Conservation (phyloP, 73 alveolate genomes). For the Paramecium primaurelia region DNA sequence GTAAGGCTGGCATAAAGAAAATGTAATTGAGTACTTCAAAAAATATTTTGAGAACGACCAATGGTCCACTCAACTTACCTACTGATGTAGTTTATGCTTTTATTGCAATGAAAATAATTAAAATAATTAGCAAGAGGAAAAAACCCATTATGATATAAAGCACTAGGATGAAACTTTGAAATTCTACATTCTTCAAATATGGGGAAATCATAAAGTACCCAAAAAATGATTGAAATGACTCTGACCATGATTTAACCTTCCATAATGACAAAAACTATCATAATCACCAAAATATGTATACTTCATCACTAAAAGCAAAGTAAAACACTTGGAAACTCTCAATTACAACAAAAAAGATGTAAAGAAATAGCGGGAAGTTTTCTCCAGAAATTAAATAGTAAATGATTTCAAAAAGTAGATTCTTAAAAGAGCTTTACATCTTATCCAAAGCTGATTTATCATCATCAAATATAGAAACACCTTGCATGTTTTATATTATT, state of each 20-base stretch:
- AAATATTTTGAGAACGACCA: constrained; percentile 26
- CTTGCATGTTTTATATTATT: not conserved
- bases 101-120: constrained; percentile 44
- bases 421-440: constrained; percentile 57
- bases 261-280: constrained; percentile 41
- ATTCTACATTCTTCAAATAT: not conserved
- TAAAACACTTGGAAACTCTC: constrained; percentile 49
- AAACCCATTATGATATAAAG: constrained; percentile 40
- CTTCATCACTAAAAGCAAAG: constrained; percentile 55
- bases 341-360: constrained; percentile 35
- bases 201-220: constrained; percentile 58
- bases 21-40: constrained; percentile 2
- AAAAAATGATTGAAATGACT: constrained; percentile 34
- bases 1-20: constrained; percentile 38
- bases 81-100: constrained; percentile 31
- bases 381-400: constrained; percentile 50
- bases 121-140: not conserved
- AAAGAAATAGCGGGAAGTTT: constrained; percentile 37
- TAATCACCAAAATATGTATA: not conserved
- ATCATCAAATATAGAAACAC: constrained; percentile 50
- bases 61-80: constrained; percentile 40
- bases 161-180: constrained; percentile 28
- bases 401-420: constrained; percentile 45
- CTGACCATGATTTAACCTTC: constrained; percentile 43
- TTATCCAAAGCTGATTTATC: constrained; percentile 59